Percentiles rank a stretch among this genome's conserved stretches.
Evolutionary conservation across 257 asterid genomes (phyloP).

Genomic region (Nemophila menziesii): DNA sequence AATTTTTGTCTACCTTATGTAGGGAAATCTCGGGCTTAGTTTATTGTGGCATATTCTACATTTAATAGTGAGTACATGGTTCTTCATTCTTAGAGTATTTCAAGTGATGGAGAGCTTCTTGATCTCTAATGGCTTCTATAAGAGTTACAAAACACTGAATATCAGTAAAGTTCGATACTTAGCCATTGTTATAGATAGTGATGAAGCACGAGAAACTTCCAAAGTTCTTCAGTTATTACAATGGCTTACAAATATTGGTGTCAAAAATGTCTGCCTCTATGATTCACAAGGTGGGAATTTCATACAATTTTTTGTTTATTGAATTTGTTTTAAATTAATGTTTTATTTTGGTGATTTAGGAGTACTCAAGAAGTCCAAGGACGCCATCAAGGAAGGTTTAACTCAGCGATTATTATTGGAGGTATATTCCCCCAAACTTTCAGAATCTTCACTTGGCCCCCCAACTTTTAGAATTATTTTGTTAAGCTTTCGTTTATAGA

Average conservation of each 20-base stretch:
- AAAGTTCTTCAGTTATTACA: constrained; percentile 60
- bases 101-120: constrained; percentile 54
- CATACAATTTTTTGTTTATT: constrained; percentile 6
- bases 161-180: constrained; percentile 61
- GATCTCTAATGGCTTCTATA: constrained; percentile 47
- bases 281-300: constrained; percentile 61
- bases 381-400: constrained; percentile 39
- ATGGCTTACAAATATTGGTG: constrained; percentile 61
- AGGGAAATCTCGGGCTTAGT: constrained; percentile 36
- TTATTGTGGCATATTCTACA: constrained; percentile 57
- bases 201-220: constrained; percentile 57
- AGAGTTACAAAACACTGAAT: constrained; percentile 42
- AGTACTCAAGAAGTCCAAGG: constrained; percentile 64
- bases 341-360: constrained; percentile 34
- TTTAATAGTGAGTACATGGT: constrained; percentile 53
- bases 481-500: too few relatives aligned
- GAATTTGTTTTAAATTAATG: constrained; percentile 7
- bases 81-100: constrained; percentile 32
- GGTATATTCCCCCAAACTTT: constrained; percentile 20
- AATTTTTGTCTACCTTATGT: constrained; percentile 10
- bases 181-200: constrained; percentile 84
- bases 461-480: too few relatives aligned
- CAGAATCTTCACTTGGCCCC: too few relatives aligned
- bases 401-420: constrained; percentile 28
- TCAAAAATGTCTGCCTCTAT: constrained; percentile 63